Conservation (phyloP, 1,139 yeast genomes). For the Trichomonascaceae sp. region DNA sequence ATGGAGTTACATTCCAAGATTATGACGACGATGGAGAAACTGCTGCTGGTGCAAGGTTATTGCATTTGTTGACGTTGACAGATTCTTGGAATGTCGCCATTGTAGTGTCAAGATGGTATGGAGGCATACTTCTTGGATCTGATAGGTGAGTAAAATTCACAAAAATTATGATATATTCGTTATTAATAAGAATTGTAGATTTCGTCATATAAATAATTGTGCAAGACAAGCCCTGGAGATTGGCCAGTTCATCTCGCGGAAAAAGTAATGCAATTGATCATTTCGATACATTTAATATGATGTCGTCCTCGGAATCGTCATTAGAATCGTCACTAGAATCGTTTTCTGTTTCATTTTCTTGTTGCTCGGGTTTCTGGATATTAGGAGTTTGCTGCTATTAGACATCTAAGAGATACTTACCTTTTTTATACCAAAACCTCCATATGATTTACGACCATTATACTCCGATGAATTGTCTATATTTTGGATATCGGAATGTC, state of each 20-base stretch:
- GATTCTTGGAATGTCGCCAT: slow-evolving; percentile 84
- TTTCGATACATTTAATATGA: background rate
- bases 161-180: background rate
- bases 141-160: slow-evolving; percentile 38
- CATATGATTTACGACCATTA: slow-evolving; percentile 23
- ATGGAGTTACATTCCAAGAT: slow-evolving; percentile 61
- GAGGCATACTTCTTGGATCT: slow-evolving; percentile 88
- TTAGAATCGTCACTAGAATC: background rate
- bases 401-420: slow-evolving; percentile 3
- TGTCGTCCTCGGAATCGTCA: background rate
- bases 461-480: slow-evolving; percentile 4
- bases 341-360: background rate
- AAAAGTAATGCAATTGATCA: slow-evolving; percentile 12
- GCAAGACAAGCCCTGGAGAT: slow-evolving; percentile 76
- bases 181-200: slow-evolving; percentile 36
- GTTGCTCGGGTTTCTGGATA: background rate
- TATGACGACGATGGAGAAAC: slow-evolving; percentile 97
- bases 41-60: slow-evolving; percentile 87
- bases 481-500: slow-evolving; percentile 21
- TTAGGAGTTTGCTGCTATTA: background rate
- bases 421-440: slow-evolving; percentile 12
- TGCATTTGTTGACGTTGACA: slow-evolving; percentile 50
- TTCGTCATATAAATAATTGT: slow-evolving; percentile 84
- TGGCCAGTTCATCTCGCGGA: slow-evolving; percentile 47
- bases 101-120: slow-evolving; percentile 88